phyloP scores from a whole-genome alignment of 148 eudicot genomes.

The Rhododendron williamsianum region DNA sequence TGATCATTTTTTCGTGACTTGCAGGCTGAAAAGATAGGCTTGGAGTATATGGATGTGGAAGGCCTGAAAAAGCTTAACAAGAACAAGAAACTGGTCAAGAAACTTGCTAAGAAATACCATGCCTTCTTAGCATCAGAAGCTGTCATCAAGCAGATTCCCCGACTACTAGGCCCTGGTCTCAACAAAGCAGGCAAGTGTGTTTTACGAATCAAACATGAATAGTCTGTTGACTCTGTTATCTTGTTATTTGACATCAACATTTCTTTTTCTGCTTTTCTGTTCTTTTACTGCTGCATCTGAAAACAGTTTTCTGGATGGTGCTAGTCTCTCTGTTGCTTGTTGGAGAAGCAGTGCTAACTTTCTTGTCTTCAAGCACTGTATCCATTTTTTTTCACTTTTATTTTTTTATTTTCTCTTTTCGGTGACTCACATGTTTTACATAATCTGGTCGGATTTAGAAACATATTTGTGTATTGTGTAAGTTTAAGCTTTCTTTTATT shows the following conservation, averaged over 20 bases:
- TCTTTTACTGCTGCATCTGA: neutral
- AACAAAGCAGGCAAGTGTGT: slow-evolving; percentile 74
- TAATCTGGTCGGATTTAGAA: neutral
- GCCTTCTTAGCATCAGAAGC: slow-evolving; percentile 81
- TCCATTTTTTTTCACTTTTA: neutral
- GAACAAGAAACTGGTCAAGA: slow-evolving; percentile 81
- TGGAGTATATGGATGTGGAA: slow-evolving; percentile 87
- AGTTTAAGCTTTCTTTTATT: neutral
- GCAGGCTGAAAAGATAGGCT: slow-evolving; percentile 66
- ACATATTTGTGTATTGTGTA: neutral
- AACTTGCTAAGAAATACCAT: slow-evolving; percentile 81
- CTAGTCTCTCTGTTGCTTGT: neutral
- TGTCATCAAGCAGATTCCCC: slow-evolving; percentile 89
- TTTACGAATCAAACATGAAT: neutral
- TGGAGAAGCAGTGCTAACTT: neutral
- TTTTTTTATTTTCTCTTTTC: neutral
- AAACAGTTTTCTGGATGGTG: neutral
- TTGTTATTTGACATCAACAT: neutral
- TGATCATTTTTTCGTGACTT: neutral
- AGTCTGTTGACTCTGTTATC: neutral
- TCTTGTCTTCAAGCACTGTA: neutral
- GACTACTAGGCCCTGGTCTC: slow-evolving; percentile 77
- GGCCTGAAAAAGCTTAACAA: slow-evolving; percentile 79
- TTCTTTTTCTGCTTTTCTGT: neutral
- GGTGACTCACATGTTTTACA: neutral